phyloP scores from a whole-genome alignment of 495 filamentous ascomycete genomes.

The Chaetomium cochliodes region DNA sequence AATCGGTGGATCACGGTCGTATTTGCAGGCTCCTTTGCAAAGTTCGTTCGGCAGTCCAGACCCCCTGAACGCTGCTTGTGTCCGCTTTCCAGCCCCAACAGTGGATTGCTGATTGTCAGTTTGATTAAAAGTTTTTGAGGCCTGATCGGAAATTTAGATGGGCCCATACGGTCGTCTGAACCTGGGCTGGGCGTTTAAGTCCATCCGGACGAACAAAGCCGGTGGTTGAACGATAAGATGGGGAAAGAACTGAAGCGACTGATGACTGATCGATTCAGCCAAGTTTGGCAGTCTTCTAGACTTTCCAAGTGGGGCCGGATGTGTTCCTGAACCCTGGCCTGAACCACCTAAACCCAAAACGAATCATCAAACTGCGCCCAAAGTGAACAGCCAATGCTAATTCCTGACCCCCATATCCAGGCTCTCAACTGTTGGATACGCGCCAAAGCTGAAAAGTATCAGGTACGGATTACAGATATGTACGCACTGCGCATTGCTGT shows the following conservation, averaged over 20 bases:
- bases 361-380: neutral
- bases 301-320: neutral
- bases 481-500: neutral
- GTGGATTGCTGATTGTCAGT: neutral
- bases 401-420: no score
- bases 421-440: no score
- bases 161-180: no score
- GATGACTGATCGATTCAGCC: neutral
- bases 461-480: no score
- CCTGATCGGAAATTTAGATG: no score
- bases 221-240: neutral
- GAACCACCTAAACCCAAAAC: neutral
- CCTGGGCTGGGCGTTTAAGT: no score
- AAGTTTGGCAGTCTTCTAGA: slow-evolving; percentile 1
- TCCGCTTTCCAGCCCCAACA: neutral
- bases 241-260: neutral
- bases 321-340: neutral
- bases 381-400: no score
- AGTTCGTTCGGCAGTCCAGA: neutral
- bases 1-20: neutral
- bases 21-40: neutral
- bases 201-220: neutral
- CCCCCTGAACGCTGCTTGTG: neutral
- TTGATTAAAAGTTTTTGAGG: neutral
- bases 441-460: neutral